Percentiles rank a stretch among this genome's conserved stretches.
Evolutionary conservation across 345 rosid genomes (phyloP).

Genomic region (Murraya koenigii): DNA sequence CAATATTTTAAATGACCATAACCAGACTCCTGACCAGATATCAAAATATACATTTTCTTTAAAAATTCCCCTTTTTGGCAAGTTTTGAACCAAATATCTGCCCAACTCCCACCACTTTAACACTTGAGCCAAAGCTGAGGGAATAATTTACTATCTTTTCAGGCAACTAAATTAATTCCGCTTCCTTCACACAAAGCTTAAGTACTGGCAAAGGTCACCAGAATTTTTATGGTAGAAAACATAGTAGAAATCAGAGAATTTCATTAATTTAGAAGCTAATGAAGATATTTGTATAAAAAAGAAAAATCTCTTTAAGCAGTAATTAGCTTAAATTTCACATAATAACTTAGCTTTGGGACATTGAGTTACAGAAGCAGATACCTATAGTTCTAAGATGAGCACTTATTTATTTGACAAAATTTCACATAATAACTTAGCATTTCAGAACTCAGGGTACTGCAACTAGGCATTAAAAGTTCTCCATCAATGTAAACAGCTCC

Average conservation of each 20-base stretch:
- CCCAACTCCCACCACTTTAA: not conserved
- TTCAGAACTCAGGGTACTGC: not conserved
- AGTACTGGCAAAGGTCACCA: not conserved
- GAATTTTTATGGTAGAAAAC: not conserved
- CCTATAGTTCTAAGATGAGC: not conserved
- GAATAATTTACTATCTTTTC: not conserved
- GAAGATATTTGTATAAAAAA: not conserved
- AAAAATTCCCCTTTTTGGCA: not conserved
- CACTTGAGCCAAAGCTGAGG: not conserved
- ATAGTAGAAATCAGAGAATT: not conserved
- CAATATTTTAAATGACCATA: not conserved
- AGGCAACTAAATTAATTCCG: too few relatives aligned
- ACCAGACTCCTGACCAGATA: not conserved
- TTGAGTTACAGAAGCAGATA: not conserved
- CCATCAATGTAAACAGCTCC: not conserved
- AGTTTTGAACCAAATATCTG: not conserved
- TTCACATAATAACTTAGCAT: not conserved
- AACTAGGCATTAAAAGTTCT: not conserved
- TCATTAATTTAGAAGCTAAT: not conserved
- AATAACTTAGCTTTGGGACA: too few relatives aligned
- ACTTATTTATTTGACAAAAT: not conserved
- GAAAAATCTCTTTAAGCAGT: not conserved
- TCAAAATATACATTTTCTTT: not conserved
- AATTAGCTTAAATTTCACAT: too few relatives aligned
- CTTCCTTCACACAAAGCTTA: not conserved